These are phyloP conservation scores for Sedum album DNA, from an alignment of 164 flowering plant species.

Conservation along the genomic window DNA sequence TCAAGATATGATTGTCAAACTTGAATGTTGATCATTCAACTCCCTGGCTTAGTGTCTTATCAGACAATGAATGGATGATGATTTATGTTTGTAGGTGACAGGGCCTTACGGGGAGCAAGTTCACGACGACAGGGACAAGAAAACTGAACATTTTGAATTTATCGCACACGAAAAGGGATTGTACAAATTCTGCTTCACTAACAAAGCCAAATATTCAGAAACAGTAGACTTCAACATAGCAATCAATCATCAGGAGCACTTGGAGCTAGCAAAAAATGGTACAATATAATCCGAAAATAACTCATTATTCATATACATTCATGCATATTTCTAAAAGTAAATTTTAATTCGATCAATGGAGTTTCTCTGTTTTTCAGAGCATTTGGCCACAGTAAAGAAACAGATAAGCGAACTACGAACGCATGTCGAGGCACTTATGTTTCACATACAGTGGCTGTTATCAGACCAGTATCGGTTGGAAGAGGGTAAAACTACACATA, in stretches of 20 bases:
- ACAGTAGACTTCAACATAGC: background rate
- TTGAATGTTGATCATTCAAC: too few species aligned
- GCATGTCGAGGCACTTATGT: background rate
- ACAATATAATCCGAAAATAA: too few species aligned
- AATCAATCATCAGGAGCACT: background rate
- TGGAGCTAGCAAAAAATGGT: background rate
- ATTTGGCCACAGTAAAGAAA: background rate
- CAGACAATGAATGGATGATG: background rate
- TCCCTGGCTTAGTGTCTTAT: too few species aligned
- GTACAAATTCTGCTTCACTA: background rate
- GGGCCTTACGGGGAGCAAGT: background rate
- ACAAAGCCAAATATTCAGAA: background rate
- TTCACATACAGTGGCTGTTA: background rate
- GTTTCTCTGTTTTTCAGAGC: background rate
- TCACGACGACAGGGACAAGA: constrained; percentile 4
- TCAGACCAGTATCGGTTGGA: background rate
- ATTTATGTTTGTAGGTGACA: background rate
- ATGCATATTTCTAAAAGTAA: too few species aligned
- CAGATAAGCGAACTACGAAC: background rate
- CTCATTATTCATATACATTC: too few species aligned
- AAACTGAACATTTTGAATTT: background rate
- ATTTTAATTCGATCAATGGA: too few species aligned
- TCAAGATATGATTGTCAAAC: too few species aligned
- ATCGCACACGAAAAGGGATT: background rate
- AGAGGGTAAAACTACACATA: background rate